phyloP scores from a whole-genome alignment of 2,329 filamentous ascomycete species.

The Pseudomassariella vexata region DNA sequence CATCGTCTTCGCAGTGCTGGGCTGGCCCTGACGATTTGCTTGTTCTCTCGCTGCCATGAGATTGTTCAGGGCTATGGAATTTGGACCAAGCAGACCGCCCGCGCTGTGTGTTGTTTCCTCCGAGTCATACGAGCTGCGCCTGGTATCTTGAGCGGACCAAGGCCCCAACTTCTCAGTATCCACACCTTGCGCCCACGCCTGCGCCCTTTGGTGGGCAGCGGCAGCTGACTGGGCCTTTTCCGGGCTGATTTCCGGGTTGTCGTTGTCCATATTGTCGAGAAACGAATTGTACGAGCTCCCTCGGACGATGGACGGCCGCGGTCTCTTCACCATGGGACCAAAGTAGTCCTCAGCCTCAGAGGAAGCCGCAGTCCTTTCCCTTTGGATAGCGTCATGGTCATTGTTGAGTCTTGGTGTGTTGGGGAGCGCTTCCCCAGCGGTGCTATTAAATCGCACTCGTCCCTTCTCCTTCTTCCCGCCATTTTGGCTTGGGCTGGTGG shows the following conservation, averaged over 20 bases:
- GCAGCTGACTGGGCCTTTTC: conserved; percentile 28
- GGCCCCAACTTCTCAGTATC: conserved; percentile 32
- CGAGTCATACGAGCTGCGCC: conserved; percentile 31
- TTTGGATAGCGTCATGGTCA: too few relatives aligned
- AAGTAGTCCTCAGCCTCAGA: conserved; percentile 7
- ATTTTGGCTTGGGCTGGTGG: too few relatives aligned
- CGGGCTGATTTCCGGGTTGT: conserved; percentile 15
- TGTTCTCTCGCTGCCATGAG: too few relatives aligned
- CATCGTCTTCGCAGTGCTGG: conserved; percentile 6
- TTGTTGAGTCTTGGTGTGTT: too few relatives aligned
- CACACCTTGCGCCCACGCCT: conserved; percentile 33
- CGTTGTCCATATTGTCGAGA: conserved; percentile 22
- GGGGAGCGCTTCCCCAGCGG: conserved; percentile 24
- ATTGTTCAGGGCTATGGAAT: too few relatives aligned
- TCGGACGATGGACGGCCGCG: conserved; percentile 36
- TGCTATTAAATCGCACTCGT: conserved; percentile 43
- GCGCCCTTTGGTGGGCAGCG: conserved; percentile 37
- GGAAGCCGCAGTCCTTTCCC: too few relatives aligned
- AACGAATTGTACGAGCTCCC: conserved; percentile 34
- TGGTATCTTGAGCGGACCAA: conserved; percentile 27
- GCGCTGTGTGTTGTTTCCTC: conserved; percentile 24
- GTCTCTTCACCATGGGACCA: conserved; percentile 17
- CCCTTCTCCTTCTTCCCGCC: conserved; percentile 38
- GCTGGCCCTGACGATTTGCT: conserved; percentile 1
- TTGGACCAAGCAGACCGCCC: conserved; percentile 16